A percentile compares a stretch with the other conserved stretches of the same genome.
Evolutionary conservation across 2,329 filamentous ascomycete species (phyloP).

Genomic region (Verticillium klebahnii): DNA sequence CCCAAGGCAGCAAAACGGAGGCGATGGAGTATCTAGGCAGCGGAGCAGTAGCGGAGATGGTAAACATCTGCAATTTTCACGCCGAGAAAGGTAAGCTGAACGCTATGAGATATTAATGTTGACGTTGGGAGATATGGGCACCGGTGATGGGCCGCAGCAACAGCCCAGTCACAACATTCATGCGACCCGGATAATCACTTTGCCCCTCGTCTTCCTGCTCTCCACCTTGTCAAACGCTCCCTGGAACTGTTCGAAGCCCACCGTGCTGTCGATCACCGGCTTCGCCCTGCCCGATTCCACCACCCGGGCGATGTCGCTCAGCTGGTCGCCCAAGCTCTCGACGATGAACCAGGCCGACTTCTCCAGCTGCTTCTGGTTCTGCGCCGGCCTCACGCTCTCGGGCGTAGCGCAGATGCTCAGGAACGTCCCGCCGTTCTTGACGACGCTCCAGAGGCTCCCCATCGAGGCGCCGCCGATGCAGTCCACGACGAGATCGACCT

Average conservation of each 20-base stretch:
- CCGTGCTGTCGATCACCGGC: constrained; percentile 32
- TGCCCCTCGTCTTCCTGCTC: constrained; percentile 28
- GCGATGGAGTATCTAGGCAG: no score
- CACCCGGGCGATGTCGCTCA: constrained; percentile 26
- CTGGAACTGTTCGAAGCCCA: constrained; percentile 31
- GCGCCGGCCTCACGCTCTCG: constrained; percentile 21
- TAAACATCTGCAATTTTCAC: no score
- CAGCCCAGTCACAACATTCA: no score
- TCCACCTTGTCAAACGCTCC: constrained; percentile 32
- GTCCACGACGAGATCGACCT: constrained; percentile 30
- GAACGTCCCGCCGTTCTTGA: constrained; percentile 27
- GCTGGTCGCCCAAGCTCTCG: constrained; percentile 27
- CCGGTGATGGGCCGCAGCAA: no score
- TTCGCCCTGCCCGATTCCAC: constrained; percentile 25
- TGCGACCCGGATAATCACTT: constrained; percentile 31
- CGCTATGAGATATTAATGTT: no score
- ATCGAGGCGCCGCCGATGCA: constrained; percentile 29
- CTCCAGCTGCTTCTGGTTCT: constrained; percentile 19
- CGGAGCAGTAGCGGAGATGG: no score
- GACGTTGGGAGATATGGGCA: no score
- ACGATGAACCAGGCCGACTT: constrained; percentile 32
- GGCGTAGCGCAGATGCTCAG: constrained; percentile 26
- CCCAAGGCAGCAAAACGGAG: no score
- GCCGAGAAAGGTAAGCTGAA: no score
- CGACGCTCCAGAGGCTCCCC: constrained; percentile 25